phyloP scores from a whole-genome alignment of 331 rosid genomes.

The Phaseolus coccineus region DNA sequence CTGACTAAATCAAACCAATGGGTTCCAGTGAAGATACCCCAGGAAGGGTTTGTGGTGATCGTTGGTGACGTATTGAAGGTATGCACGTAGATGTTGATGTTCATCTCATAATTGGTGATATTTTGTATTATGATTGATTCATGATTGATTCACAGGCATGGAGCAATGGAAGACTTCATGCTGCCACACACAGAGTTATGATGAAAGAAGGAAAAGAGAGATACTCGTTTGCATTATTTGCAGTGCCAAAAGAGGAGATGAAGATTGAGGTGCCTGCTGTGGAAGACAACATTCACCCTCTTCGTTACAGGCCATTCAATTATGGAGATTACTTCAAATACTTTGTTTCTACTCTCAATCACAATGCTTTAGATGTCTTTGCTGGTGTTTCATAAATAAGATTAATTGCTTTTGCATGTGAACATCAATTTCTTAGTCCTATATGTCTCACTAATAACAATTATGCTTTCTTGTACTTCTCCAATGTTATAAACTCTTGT shows the following conservation, averaged over 20 bases:
- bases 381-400: neutral
- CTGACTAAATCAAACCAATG: conserved; percentile 55
- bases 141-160: conserved; percentile 48
- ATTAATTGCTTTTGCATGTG: no score
- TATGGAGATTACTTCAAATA: conserved; percentile 43
- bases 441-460: no score
- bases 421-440: no score
- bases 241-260: conserved; percentile 48
- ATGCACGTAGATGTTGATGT: neutral
- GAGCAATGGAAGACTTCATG: conserved; percentile 71
- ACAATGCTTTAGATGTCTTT: conserved; percentile 47
- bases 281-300: conserved; percentile 56
- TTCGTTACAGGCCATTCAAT: conserved; percentile 50
- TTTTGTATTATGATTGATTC: neutral
- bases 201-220: conserved; percentile 55
- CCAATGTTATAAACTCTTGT: no score
- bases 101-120: conserved; percentile 37
- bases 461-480: no score
- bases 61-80: conserved; percentile 41
- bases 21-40: conserved; percentile 49
- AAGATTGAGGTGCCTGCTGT: conserved; percentile 54
- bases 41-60: conserved; percentile 39
- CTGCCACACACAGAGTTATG: conserved; percentile 61
- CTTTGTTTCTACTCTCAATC: conserved; percentile 44
- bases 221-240: conserved; percentile 46